Base-by-base conservation (phyloP, 768 basidiomycete genomes). In the Auriculariales sp. region DNA sequence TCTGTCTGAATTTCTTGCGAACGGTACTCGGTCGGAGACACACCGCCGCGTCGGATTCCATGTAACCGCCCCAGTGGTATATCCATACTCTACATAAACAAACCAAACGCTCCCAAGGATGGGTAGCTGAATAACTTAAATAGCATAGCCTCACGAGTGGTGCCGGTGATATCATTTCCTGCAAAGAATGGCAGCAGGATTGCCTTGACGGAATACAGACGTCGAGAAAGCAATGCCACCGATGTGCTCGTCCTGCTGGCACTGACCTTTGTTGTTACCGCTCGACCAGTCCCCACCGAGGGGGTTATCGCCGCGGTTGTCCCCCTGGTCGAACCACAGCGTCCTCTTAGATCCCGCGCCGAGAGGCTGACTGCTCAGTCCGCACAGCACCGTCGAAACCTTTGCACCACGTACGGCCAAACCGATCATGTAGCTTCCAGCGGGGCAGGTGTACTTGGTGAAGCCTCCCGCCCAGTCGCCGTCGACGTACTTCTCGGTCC, bases 281-380 rank as follows among this genome's bases (percentile, higher is more conserved):
- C 24, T 14, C 31, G 46, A 33, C 12, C 24, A 52, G 30, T 52
- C 51, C 11, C 51, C 51, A 27, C 47, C 46, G 25, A 50, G 25
- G 14, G 24, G n/a, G 5, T 44, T 28, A 35, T 35, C 46, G 3
- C 19, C 46, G n/a, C 46, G 46, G 24, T 17, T 35, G 36, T 52
- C 51, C 10, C 28, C 31, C 27, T 31, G 10, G 34, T 52, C 47
- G 46, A 52, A 52, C 51, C 51, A 52, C 28, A 52, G 25, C 12
- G 51, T 52, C 24, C 51, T 28, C 46, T 9, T 29, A 12, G 35
- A 19, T 3, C 46, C 47, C 31, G 29, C 24, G 9, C 46, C 47
- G 42, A 45, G 45, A 3, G 28, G 7, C 19, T 15, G 4, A 12
- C 28, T 17, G 10, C 28, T 33, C 30, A 34, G 28, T 15, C 46